Evolutionary conservation across 1,284 basidiomycete genomes (phyloP), one percentile per base, ranked within the genome.

Genomic region (Coniferiporia weirii): DNA sequence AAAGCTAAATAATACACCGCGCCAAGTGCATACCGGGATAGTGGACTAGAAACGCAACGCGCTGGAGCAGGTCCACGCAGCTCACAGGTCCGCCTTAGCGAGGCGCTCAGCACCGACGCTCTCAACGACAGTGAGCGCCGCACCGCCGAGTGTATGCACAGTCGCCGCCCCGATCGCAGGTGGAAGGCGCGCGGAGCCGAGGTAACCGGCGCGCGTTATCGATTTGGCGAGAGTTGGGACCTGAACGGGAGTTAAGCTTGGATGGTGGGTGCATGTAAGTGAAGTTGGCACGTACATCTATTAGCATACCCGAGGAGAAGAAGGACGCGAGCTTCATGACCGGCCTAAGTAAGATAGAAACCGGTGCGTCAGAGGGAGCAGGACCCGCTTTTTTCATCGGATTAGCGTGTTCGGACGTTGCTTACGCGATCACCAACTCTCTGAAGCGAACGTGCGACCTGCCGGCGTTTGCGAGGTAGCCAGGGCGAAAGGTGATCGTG

Each of bases 401-500:
- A 27, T 27, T 27, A 27, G 27, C 27, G 27, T 6, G 7, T n/a
- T 22, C 7, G n/a, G 32, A 32, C 13, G 22, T 27, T 27, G 51
- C 68, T 10, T 52, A 69, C 67, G 61, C 67, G 6, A 58, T 59
- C 7, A 69, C 47, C 6, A 32, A 47, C 48, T 72, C 71, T 2
- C 61, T 49, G 15, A 66, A 34, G 70, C 68, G n/a, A 12, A 15
- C 17, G 35, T 45, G 17, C 13, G 48, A 19, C 57, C 52, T 19
- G 67, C 56, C 0, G 70, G 61, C 61, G 43, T 62, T 62, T 12
- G 63, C 15, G 54, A 78, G 64, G 46, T 69, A 66, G 1, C 71
- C 75, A 0, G 76, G 76, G 3, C 72, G 65, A 64, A 74, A 69
- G 44, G 75, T 66, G 57, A 75, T 67, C 3, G 70, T 70, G 12